Base-by-base conservation (phyloP, 2,329 filamentous ascomycete species). In the Aureobasidium sp. region DNA sequence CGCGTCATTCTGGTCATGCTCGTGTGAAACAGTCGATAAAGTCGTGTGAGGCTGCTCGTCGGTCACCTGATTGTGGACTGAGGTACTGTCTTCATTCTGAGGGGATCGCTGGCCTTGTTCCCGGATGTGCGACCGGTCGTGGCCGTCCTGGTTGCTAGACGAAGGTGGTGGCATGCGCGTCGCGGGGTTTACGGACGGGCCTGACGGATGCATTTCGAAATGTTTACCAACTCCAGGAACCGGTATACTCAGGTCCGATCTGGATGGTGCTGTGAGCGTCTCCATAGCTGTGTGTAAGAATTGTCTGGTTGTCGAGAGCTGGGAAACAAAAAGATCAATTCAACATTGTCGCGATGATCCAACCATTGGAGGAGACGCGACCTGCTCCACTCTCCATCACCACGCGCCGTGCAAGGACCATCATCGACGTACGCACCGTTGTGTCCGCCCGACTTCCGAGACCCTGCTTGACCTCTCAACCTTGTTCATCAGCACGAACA, bases 171-270 rank as follows among this genome's bases (percentile, higher is more conserved):
- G 57, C 57, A 60, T 51, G 36, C 57, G 57, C 57, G 57, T 46
- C 57, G 57, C 57, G 57, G 57, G 57, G 57, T 51, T 60, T 43
- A 48, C 39, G 24, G 57, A 41, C 24, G 57, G 44, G 24, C 34
- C 46, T 51, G 57, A 43, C 34, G 57, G 46, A 34, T 50, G 57
- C 57, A 60, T 60, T 24, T 60, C 57, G 17, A 51, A 60, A 51
- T 60, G 34, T 34, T 60, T 60, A 2, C 24, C 46, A 15, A 51
- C 46, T 51, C 57, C 57, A 41, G 44, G 24, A 2, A 51, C 57
- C 3, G 57, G 57, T 24, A 60, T 60, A 27, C 46, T 43, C 39
- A 51, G n/a, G 12, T 60, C 44, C 5, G 57, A 20, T 13, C 46
- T 41, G 5, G 44, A 17, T 20, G 39, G 17, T 36, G 46, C 57